Evolutionary conservation across 768 basidiomycete genomes (phyloP), one percentile per base, ranked within the genome.

Genomic region (Tulasnella sp.): DNA sequence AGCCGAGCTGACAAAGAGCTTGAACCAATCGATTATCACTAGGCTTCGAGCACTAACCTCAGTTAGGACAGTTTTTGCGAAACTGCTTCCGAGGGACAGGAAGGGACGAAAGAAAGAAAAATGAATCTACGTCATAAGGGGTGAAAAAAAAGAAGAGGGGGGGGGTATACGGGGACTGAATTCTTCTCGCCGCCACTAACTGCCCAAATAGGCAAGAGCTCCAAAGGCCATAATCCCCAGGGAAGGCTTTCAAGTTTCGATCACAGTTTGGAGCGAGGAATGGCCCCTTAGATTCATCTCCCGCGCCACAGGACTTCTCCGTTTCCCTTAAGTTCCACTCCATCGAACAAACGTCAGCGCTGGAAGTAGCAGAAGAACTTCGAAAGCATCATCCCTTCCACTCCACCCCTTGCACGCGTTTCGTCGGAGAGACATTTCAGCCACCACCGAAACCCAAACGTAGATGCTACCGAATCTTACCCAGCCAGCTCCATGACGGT

Each of bases 341-440:
- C 48, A 24, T 52, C 48, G 48, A 52, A 1, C 16, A n/a, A 9
- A 21, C 24, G 48, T 52, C 48, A 24, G 24, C 3, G 24, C 2
- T 19, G 21, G 48, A 52, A 52, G 48, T 52, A 14, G 42, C 42
- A 44, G 10, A 44, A 44, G 42, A 12, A 44, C 42, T 44, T 44
- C 42, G 42, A 44, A n/a, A n/a, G n/a, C n/a, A 44, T 44, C 42
- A 44, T 9, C 10, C 42, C 42, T 52, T 52, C 48, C 48, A 52
- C 48, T 52, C 48, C 48, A 52, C 48, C 48, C 48, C 21, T 16
- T 14, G 46, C 46, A 48, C 46, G 46, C 16, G 14, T 21, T 16
- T 62, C 58, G 24, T 62, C 58, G n/a, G n/a, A 18, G 62, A 68
- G 62, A 68, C 62, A 68, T 68, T 68, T 68, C 62, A 68, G 62